phyloP scores from a whole-genome alignment of 129 eudicot species.

The Chrysanthemum lavandulifolium region DNA sequence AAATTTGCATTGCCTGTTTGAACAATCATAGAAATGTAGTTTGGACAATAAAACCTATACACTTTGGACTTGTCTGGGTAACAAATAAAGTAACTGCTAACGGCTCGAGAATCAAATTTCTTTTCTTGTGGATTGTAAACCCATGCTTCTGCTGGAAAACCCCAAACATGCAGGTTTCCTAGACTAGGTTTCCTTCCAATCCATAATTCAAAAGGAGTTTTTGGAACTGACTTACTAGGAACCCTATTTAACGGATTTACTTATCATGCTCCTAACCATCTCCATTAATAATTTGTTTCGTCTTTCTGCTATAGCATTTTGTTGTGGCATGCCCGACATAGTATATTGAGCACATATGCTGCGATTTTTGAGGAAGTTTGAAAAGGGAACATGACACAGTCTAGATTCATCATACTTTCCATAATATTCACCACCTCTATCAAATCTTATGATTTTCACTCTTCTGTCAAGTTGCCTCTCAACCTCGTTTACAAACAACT shows the following conservation, averaged over 20 bases:
- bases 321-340: slow-evolving; percentile 1
- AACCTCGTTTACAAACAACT: neutral
- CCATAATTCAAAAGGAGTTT: neutral
- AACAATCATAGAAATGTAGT: no score
- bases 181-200: neutral
- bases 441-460: neutral
- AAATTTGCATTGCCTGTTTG: no score
- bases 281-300: neutral
- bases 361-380: neutral
- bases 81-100: no score
- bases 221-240: neutral
- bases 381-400: neutral
- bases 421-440: neutral
- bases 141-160: neutral
- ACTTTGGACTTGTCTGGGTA: no score
- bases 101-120: no score
- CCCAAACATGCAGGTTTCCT: neutral
- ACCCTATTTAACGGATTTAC: neutral
- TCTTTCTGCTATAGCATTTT: neutral
- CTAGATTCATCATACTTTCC: no score
- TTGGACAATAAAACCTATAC: no score
- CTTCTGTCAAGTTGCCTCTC: neutral
- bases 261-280: neutral
- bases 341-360: neutral
- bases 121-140: neutral